Evolutionary conservation across 257 asterid species (phyloP).

Genomic region (Nyctanthes arbortristis): DNA sequence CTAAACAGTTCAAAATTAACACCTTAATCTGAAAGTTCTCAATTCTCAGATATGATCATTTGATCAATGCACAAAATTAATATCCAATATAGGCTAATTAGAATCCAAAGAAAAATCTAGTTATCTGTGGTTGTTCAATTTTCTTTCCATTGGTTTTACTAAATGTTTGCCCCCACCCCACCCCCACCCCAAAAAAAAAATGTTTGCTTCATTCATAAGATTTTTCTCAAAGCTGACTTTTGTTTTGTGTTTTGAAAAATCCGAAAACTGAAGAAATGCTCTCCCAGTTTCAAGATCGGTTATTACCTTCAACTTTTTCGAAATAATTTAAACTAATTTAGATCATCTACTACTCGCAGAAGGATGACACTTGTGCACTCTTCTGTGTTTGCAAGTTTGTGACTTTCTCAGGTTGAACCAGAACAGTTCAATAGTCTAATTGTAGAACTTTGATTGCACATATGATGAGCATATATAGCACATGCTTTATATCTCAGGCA

Average conservation of each 20-base stretch:
- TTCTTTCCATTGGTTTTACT: background rate
- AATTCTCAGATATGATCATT: background rate
- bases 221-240: no score
- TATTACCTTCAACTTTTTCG: no score
- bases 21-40: background rate
- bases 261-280: no score
- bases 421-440: background rate
- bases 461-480: background rate
- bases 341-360: background rate
- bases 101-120: background rate
- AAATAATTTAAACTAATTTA: background rate
- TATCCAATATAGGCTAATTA: background rate
- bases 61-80: background rate
- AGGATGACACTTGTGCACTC: background rate
- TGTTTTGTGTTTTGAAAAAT: no score
- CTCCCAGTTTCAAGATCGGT: no score
- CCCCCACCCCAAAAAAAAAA: no score
- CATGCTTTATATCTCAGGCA: background rate
- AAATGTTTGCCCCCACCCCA: no score
- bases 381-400: background rate
- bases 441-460: conserved; percentile 15
- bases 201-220: no score
- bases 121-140: background rate
- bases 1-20: background rate
- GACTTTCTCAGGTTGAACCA: background rate